Percentiles rank a stretch among this genome's conserved stretches.
Conservation (phyloP, 352 stramenopile species). For the Phytophthora constricta region DNA sequence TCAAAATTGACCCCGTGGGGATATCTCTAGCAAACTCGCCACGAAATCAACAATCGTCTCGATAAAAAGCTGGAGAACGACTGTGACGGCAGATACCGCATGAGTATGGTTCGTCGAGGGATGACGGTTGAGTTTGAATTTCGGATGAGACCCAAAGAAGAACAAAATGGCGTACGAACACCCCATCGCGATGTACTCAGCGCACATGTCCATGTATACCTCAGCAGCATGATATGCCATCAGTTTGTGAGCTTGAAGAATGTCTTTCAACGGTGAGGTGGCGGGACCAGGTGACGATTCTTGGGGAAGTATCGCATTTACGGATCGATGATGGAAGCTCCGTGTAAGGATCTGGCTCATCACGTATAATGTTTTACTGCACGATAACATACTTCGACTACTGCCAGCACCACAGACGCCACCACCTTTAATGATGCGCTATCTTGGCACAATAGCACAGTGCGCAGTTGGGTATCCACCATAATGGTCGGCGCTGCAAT, state of each 20-base stretch:
- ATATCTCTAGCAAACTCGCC: background rate
- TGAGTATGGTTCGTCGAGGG: background rate
- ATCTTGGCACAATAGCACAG: slow-evolving; percentile 5
- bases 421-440: background rate
- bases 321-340: background rate
- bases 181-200: slow-evolving; percentile 47
- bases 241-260: slow-evolving; percentile 1
- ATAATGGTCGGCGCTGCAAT: slow-evolving; percentile 23
- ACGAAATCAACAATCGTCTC: slow-evolving; percentile 1
- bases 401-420: background rate
- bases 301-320: background rate
- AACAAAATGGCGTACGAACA: slow-evolving; percentile 16
- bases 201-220: slow-evolving; percentile 48
- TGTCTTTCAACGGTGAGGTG: background rate
- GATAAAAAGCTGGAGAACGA: background rate
- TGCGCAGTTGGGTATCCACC: slow-evolving; percentile 21
- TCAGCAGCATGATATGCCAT: slow-evolving; percentile 28
- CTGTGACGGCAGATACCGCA: background rate
- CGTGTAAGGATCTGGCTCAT: background rate
- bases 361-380: background rate
- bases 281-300: background rate
- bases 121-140: background rate
- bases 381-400: background rate
- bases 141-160: background rate
- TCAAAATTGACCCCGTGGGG: slow-evolving; percentile 1